Evolutionary conservation across 768 basidiomycete species (phyloP).

Genomic region (Thelephora ganbajun): DNA sequence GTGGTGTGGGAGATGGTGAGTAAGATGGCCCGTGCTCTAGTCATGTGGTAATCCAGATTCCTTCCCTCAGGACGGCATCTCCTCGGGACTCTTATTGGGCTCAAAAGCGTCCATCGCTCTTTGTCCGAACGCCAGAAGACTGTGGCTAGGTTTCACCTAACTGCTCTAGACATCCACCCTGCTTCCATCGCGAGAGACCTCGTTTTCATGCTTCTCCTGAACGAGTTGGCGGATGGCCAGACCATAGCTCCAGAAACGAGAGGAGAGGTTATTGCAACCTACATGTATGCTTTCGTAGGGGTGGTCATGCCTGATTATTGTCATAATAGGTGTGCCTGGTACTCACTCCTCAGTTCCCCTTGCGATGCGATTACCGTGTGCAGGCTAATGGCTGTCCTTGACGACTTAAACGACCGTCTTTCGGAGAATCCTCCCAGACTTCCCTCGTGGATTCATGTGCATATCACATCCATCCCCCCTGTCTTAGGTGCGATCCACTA

Average conservation of each 20-base stretch:
- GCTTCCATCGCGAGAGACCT: slow-evolving; percentile 8
- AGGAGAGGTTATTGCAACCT: slow-evolving; percentile 4
- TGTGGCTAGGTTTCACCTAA: slow-evolving; percentile 5
- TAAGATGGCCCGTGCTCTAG: neutral
- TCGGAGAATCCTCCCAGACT: slow-evolving; percentile 3
- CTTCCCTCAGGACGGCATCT: slow-evolving; percentile 3
- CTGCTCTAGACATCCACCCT: slow-evolving; percentile 10
- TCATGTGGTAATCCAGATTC: neutral
- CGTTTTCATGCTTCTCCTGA: slow-evolving; percentile 7
- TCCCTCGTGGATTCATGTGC: slow-evolving; percentile 9
- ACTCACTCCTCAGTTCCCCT: too few species aligned
- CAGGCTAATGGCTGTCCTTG: slow-evolving; percentile 3
- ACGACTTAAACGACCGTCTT: slow-evolving; percentile 1
- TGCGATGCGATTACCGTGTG: too few species aligned
- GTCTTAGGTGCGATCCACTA: too few species aligned
- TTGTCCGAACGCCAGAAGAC: neutral
- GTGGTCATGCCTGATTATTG: slow-evolving; percentile 1
- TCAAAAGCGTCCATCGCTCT: slow-evolving; percentile 1
- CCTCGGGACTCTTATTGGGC: slow-evolving; percentile 5
- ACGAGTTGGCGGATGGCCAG: slow-evolving; percentile 2
- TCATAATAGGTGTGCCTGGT: slow-evolving; percentile 1
- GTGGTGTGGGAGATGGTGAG: slow-evolving; percentile 12
- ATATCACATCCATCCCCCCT: neutral
- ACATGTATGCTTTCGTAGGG: neutral
- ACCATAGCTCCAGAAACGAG: neutral